phyloP scores from a whole-genome alignment of 768 basidiomycete species.

The Plicaturopsis crispa region DNA sequence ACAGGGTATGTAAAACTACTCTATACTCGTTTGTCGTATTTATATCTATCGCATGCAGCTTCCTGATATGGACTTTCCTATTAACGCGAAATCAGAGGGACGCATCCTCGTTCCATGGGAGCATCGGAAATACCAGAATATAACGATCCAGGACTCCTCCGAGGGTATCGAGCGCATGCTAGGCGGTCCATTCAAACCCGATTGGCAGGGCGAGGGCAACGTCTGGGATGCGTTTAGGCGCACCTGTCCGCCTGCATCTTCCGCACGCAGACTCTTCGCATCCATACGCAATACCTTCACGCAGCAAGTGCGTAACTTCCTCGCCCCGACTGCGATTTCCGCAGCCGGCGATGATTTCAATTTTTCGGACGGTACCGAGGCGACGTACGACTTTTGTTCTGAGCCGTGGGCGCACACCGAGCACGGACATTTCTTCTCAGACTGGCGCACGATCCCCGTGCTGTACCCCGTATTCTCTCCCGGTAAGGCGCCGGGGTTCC shows the following conservation, averaged over 20 bases:
- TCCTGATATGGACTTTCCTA: slow-evolving; percentile 90
- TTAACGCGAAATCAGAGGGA: slow-evolving; percentile 92
- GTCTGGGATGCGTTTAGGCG: slow-evolving; percentile 95
- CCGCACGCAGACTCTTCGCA: slow-evolving; percentile 77
- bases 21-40: slow-evolving; percentile 2
- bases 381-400: slow-evolving; percentile 68
- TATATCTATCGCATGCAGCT: slow-evolving; percentile 35
- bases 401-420: slow-evolving; percentile 77
- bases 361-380: slow-evolving; percentile 58
- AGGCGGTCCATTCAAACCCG: slow-evolving; percentile 47
- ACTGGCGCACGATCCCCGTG: slow-evolving; percentile 83
- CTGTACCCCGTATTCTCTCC: slow-evolving; percentile 96
- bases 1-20: slow-evolving; percentile 35
- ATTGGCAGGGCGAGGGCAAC: slow-evolving; percentile 78
- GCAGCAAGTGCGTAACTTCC: slow-evolving; percentile 18
- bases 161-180: slow-evolving; percentile 46
- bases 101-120: slow-evolving; percentile 94
- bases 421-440: slow-evolving; percentile 96
- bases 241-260: slow-evolving; percentile 74
- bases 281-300: slow-evolving; percentile 54
- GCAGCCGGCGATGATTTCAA: slow-evolving; percentile 45
- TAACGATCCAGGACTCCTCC: slow-evolving; percentile 37
- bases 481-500: slow-evolving; percentile 76
- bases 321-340: slow-evolving; percentile 15
- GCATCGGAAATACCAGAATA: slow-evolving; percentile 63